A percentile compares a stretch with the other conserved stretches of the same genome.
Conservation (phyloP, 805 yeast genomes). For the Candida tallmaniae region DNA sequence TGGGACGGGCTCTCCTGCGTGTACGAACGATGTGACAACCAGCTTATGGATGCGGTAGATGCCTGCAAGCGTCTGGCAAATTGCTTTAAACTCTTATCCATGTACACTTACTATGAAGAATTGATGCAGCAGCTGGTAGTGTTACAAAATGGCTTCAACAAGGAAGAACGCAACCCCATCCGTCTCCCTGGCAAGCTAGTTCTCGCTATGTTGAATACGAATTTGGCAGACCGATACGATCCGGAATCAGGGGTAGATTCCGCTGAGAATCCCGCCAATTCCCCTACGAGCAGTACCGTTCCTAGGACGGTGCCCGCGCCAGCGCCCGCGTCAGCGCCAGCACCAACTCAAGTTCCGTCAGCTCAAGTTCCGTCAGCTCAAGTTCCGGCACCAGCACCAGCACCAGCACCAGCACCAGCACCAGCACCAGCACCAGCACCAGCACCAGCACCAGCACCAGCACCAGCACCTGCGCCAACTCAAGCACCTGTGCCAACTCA, state of each 20-base stretch:
- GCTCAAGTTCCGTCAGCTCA: not conserved
- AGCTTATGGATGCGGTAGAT: conserved; percentile 54
- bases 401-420: too few relatives aligned
- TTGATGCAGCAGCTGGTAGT: not conserved
- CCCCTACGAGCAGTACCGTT: not conserved
- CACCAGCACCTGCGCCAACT: not conserved
- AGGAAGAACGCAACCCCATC: conserved; percentile 34
- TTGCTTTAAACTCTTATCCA: not conserved
- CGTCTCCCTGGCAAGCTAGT: conserved; percentile 41
- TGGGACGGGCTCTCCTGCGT: conserved; percentile 65
- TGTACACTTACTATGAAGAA: not conserved
- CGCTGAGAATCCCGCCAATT: too few relatives aligned
- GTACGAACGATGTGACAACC: conserved; percentile 60
- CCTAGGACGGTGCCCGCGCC: not conserved
- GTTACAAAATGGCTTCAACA: not conserved
- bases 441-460: too few relatives aligned
- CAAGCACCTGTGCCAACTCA: conserved; percentile 1
- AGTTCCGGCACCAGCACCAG: too few relatives aligned
- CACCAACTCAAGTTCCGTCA: not conserved
- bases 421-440: too few relatives aligned
- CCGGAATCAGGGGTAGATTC: not conserved
- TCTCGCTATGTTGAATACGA: not conserved
- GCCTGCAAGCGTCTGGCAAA: conserved; percentile 34
- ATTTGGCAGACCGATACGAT: conserved; percentile 3
- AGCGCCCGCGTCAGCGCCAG: not conserved